Evolutionary conservation across 768 basidiomycete genomes (phyloP), one percentile per base, ranked within the genome.

Genomic region (Calvatia gigantea): DNA sequence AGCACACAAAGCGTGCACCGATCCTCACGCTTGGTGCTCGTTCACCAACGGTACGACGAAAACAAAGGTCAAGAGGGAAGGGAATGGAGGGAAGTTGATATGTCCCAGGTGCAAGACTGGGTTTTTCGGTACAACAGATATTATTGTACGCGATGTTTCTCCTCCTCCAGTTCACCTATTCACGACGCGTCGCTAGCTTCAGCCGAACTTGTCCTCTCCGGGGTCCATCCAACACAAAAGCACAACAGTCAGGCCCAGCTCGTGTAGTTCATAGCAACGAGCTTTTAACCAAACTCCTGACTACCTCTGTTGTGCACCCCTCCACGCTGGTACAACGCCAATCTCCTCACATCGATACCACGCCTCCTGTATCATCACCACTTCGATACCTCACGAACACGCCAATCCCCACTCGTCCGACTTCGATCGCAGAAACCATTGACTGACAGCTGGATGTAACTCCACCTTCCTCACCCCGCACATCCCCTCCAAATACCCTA

Each of bases 361-460:
- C 33, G 8, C 15, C 33, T 35, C n/a, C n/a, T n/a, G n/a, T n/a
- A n/a, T n/a, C n/a, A 94, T 64, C 66, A 80, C 19, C 67, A 94
- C 32, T 89, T 94, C 64, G 84, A 88, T 56, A 83, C 78, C 2
- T 73, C 73, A 11, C 65, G 68, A 9, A 64, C 74, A 27, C 68
- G 61, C 14, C 49, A 64, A 6, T 57, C 64, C 45, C 60, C 35
- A 64, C 64, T 12, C 67, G 61, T 38, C 58, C 65, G 17, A 77
- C 78, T 62, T 74, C 77, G 6, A 78, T 74, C 76, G 64, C 75
- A 31, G 72, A 73, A 2, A 42, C 91, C 3, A 58, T 81, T 57
- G 96, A 97, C 71, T n/a, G 67, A 95, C 48, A 71, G 80, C 27
- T n/a, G n/a, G n/a, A n/a, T n/a, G n/a, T n/a, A 80, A 90, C 47